Conservation (phyloP, 2,329 filamentous ascomycete genomes). For the Colletotrichum theobromicola region DNA sequence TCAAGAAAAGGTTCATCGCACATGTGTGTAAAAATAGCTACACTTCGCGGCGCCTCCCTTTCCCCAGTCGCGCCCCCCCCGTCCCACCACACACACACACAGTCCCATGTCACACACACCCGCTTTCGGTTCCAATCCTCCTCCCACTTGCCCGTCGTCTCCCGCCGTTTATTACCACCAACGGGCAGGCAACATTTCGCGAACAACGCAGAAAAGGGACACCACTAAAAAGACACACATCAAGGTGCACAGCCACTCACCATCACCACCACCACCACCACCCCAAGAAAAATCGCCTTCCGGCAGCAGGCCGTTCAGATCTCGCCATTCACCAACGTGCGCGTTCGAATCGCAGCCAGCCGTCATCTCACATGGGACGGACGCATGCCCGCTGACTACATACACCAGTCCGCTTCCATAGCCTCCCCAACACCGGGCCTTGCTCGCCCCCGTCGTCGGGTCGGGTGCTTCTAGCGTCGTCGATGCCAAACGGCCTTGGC, state of each 20-base stretch:
- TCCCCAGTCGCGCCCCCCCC: conserved; percentile 3
- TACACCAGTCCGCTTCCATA: not conserved
- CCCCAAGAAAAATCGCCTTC: not conserved
- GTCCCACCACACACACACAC: conserved; percentile 8
- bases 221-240: not conserved
- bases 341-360: not conserved
- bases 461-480: not conserved
- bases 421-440: not conserved
- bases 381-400: not conserved
- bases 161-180: not conserved
- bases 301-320: not conserved
- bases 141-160: conserved; percentile 6
- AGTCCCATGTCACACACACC: not conserved
- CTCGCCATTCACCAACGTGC: conserved; percentile 16
- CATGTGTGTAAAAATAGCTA: conserved; percentile 11
- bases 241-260: conserved; percentile 3
- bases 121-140: conserved; percentile 3
- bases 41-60: conserved; percentile 7
- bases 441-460: not conserved
- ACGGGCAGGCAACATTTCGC: not conserved
- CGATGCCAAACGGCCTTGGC: not conserved
- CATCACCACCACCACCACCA: not conserved
- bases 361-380: not conserved
- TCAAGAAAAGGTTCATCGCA: no score
- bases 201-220: not conserved